Evolutionary conservation across 2,329 filamentous ascomycete species (phyloP).

Genomic region (Aspergillus floridensis): DNA sequence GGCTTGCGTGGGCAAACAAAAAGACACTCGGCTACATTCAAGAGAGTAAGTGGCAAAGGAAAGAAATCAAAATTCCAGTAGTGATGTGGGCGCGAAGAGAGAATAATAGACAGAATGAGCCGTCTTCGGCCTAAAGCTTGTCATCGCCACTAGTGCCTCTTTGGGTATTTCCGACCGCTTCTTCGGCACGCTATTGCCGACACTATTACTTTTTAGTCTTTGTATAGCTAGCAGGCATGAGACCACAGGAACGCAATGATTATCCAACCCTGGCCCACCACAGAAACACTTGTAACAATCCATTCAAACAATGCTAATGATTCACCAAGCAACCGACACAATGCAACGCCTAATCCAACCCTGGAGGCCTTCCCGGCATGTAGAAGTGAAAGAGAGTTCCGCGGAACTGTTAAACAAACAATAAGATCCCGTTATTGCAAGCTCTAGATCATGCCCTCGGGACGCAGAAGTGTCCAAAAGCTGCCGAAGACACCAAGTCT

Average conservation of each 20-base stretch:
- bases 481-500: not conserved
- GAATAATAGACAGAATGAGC: not conserved
- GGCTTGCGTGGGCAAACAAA: not conserved
- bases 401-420: not conserved
- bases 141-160: slow-evolving; percentile 10
- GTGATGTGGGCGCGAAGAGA: not conserved
- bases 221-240: not conserved
- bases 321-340: not conserved
- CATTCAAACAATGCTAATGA: not conserved
- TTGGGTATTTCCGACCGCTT: slow-evolving; percentile 6
- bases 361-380: not conserved
- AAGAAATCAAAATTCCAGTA: not conserved
- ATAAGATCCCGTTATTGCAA: not conserved
- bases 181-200: not conserved
- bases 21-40: not conserved
- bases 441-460: not conserved
- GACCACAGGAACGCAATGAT: not conserved
- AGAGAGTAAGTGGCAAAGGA: not conserved
- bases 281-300: not conserved
- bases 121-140: slow-evolving; percentile 2
- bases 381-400: not conserved
- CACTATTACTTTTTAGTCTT: not conserved
- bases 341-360: slow-evolving; percentile 2
- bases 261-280: not conserved
- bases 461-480: not conserved